Base-by-base conservation (phyloP, 23 red algal species). In the Chondrus crispus region DNA sequence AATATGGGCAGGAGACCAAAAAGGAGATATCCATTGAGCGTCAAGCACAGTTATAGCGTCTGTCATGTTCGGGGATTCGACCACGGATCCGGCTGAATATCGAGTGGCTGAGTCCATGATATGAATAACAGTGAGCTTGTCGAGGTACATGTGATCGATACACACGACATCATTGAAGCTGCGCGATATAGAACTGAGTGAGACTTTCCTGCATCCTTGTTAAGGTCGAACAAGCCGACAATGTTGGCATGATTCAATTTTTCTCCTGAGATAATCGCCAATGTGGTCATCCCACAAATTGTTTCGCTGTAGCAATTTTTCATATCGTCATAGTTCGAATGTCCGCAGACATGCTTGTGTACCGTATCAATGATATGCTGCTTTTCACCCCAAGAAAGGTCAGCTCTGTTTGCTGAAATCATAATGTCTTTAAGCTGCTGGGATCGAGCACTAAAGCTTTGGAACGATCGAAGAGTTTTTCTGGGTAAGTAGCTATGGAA, bases 71-170 rank as follows among this genome's bases (percentile, higher is more conserved):
- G 58, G 3, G 2, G 54, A 28, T 10, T 46, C 4, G 36, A 72
- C 62, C 29, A 46, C 1, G 35, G 0, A 28, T 28, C 68, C 1
- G 9, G 76, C 68, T 1, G 68, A 88, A 32, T 88, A 88, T 22
- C 54, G 45, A 4, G 66, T 71, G 3, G 44, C 19, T 26, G 44
- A n/a, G 41, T 78, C 69, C 64, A 88, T 88, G 10, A 58, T 39
- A 39, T 88, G 85, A 47, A 88, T 19, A n/a, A 76, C 80, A n/a
- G 41, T 51, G 85, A 60, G 33, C 35, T 88, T n/a, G 18, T 88
- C 68, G 68, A 77, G 66, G 32, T 46, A 77, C 26, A 91, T 51
- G 33, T 77, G 49, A 62, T 81, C 74, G 7, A 86, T 1, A 8
- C 43, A 41, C 8, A 71, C 55, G 16, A 68, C 19, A 29, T 68